Conservation (phyloP, 2,329 filamentous ascomycete species). For the Hypoxylon sp. region DNA sequence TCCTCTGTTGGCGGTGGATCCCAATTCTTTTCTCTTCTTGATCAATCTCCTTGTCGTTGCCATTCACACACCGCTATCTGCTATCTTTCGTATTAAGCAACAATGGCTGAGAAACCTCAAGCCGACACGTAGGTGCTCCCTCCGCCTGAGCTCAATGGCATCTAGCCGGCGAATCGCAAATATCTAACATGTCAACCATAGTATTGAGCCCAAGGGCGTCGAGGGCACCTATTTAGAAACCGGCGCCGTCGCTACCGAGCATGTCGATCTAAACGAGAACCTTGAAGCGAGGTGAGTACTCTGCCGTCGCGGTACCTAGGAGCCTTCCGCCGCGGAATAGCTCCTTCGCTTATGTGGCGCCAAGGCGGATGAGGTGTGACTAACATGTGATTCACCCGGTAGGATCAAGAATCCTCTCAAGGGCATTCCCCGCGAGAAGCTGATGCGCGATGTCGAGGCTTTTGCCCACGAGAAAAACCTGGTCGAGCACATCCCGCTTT, state of each 20-base stretch:
- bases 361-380: conserved; percentile 15
- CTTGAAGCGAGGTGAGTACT: conserved; percentile 62
- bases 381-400: conserved; percentile 30
- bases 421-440: conserved; percentile 65
- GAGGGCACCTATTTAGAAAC: conserved; percentile 48
- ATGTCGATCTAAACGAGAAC: conserved; percentile 58
- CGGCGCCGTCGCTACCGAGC: conserved; percentile 50
- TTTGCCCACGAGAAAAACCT: conserved; percentile 75
- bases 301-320: background rate
- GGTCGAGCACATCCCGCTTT: conserved; percentile 68
- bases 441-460: conserved; percentile 70
- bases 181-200: conserved; percentile 27
- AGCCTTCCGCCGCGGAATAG: background rate
- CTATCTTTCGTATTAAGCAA: conserved; percentile 10
- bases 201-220: conserved; percentile 51
- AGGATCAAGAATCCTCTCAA: conserved; percentile 65
- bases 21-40: conserved; percentile 13
- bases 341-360: conserved; percentile 1
- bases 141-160: background rate
- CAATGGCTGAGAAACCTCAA: conserved; percentile 35
- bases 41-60: conserved; percentile 9
- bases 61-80: conserved; percentile 10
- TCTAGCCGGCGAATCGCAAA: background rate
- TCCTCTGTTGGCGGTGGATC: conserved; percentile 27
- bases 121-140: conserved; percentile 31